Base-by-base conservation (phyloP, 345 rosid species). In the Barbarea vulgaris region DNA sequence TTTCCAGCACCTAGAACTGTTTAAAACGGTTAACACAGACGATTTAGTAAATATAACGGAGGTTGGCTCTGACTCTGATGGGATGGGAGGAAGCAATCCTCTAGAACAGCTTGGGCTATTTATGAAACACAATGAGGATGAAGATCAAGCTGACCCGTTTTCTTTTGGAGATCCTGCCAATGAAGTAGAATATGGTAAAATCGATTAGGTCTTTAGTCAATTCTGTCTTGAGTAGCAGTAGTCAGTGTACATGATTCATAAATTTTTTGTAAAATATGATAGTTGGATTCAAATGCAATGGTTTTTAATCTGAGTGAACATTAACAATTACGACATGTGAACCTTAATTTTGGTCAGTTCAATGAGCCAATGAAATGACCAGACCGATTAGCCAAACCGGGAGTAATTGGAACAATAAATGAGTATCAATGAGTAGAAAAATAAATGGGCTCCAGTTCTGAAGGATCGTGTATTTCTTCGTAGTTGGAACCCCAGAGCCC, bases 1-100 rank as follows among this genome's bases (percentile, higher is more conserved):
- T 74, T 79, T 93, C 84, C 79, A 91, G 80, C 95, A 91, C 76
- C 62, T 94, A 37, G 95, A 91, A 78, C 80, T 89, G 95, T 86
- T 94, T 27, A 81, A 88, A 75, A 74, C n/a, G n/a, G n/a, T n/a
- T n/a, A n/a, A n/a, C n/a, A n/a, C 83, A 71, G 93, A 89, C 60
- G 79, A 73, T 37, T 13, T 81, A 28, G 81, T 82, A 7, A 85
- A 76, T 76, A 76, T 72, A 70, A 37, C 53, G n/a, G 97, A 87
- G 79, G 93, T 84, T 6, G 85, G 86, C 3, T 19, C n/a, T 9
- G 47, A 24, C 13, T 80, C 71, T 34, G 81, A 83, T 60, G 71
- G 76, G 64, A 44, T 93, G 67, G 94, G 84, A 79, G 87, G 87
- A 15, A 82, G 82, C 66, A 89, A 91, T 75, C 90, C 97, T 25